Percentiles rank a stretch among this genome's conserved stretches.
These are phyloP conservation scores for Penicillium palitans DNA, from an alignment of 2,329 filamentous ascomycete genomes.

Conservation along the genomic window DNA sequence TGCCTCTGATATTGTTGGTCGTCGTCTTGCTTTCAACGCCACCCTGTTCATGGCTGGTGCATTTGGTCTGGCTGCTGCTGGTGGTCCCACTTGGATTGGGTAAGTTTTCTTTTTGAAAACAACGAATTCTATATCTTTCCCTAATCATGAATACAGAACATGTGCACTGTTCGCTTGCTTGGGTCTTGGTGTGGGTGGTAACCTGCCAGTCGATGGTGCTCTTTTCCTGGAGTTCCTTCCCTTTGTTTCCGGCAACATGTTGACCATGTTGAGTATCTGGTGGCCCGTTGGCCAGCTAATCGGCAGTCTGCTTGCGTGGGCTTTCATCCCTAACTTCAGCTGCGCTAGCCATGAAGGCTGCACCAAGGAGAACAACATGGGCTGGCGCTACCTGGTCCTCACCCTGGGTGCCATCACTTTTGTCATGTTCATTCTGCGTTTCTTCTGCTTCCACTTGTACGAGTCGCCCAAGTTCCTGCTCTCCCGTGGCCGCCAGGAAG, in stretches of 20 bases:
- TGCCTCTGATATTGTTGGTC: constrained; percentile 74
- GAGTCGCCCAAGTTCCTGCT: constrained; percentile 85
- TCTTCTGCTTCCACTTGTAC: constrained; percentile 77
- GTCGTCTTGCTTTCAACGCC: constrained; percentile 76
- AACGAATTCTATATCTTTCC: constrained; percentile 25
- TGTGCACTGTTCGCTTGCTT: constrained; percentile 62
- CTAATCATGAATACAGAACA: constrained; percentile 38
- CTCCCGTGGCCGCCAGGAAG: constrained; percentile 69
- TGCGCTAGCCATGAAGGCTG: constrained; percentile 46
- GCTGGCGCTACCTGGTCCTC: constrained; percentile 74
- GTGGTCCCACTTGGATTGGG: constrained; percentile 65
- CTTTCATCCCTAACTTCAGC: constrained; percentile 68
- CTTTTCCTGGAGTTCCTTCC: constrained; percentile 82
- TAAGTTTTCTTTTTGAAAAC: constrained; percentile 20
- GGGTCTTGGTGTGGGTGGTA: constrained; percentile 70
- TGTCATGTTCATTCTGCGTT: constrained; percentile 73
- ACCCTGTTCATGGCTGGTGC: constrained; percentile 73
- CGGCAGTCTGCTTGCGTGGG: constrained; percentile 54
- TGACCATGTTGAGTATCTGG: constrained; percentile 79
- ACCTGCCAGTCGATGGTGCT: constrained; percentile 75
- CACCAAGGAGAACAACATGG: constrained; percentile 58
- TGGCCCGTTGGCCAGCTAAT: constrained; percentile 80
- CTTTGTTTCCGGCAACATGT: constrained; percentile 65
- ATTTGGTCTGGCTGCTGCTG: constrained; percentile 72
- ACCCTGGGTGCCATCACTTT: constrained; percentile 72